These are phyloP conservation scores for Beta vulgaris DNA, from an alignment of 148 eudicot genomes.

Conservation along the genomic window DNA sequence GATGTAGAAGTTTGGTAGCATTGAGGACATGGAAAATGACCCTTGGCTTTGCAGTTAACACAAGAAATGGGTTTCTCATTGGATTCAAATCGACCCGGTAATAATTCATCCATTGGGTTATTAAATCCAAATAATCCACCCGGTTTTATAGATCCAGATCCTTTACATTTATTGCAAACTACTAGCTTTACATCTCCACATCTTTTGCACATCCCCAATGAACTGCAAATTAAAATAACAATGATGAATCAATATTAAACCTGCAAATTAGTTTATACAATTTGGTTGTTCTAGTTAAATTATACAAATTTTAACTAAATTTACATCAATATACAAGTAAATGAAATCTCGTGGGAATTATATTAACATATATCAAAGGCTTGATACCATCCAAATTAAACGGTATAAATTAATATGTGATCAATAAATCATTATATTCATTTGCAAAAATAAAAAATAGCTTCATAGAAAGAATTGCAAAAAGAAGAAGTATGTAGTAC, in stretches of 20 bases:
- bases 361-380: no score
- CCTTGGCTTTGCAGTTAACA: conserved; percentile 45
- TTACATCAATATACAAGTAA: no score
- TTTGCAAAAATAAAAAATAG: background rate
- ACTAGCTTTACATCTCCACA: conserved; percentile 74
- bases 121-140: conserved; percentile 43
- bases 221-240: conserved; percentile 37
- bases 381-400: no score
- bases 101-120: conserved; percentile 32
- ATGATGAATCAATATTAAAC: background rate
- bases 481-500: conserved; percentile 21
- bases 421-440: no score
- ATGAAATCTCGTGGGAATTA: no score
- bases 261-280: background rate
- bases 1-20: conserved; percentile 30
- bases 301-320: no score
- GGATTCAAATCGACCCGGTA: conserved; percentile 20
- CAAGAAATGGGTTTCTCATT: conserved; percentile 35
- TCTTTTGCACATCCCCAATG: conserved; percentile 73
- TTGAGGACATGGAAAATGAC: conserved; percentile 53
- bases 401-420: no score
- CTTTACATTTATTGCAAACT: conserved; percentile 66
- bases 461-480: background rate
- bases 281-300: no score
- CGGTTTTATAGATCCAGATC: conserved; percentile 46